Base-by-base conservation (phyloP, 2,329 filamentous ascomycete species). In the Helotiales sp. region DNA sequence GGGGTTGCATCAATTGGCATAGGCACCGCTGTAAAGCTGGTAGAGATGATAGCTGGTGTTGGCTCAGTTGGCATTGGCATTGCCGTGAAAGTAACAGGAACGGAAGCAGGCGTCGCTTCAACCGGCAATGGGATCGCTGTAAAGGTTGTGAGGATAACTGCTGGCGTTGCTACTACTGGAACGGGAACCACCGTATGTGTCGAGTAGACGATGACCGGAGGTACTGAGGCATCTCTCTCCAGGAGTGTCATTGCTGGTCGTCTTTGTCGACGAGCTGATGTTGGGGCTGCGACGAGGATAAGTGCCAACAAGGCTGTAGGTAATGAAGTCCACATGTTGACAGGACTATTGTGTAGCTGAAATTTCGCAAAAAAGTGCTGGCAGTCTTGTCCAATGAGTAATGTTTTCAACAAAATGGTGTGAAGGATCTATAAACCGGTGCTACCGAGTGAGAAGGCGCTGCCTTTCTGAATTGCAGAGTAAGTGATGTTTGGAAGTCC, bases 261-360 rank as follows among this genome's bases (percentile, higher is more conserved):
- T 47, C 57, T 66, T 10, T 50, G 54, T n/a, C 11, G 30, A 54
- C 59, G 64, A 34, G 73, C 70, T 49, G 61, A 61, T 20, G 65
- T 47, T 22, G 54, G 20, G 32, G 69, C 26, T 52, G 70, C 71
- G 26, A 74, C 57, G 45, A 69, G 58, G 26, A 73, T 45, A 15
- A 71, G 40, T 20, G 72, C 71, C 49, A 65, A 59, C 62, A 73
- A 67, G 64, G 69, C 71, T 11, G 63, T 60, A 57, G 65, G 54
- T 24, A 70, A 40, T 24, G 69, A 69, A 13, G 61, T 71, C 68
- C 70, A 64, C 73, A 74, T 75, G 40, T 59, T 69, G 64, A 66
- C 7, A 72, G 73, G 28, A 59, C 66, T 30, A 60, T 13, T 61
- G 54, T 43, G 20, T n/a, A n/a, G n/a, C n/a, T n/a, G n/a, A n/a